phyloP scores from a whole-genome alignment of 768 basidiomycete species.

The Naganishia onofrii region DNA sequence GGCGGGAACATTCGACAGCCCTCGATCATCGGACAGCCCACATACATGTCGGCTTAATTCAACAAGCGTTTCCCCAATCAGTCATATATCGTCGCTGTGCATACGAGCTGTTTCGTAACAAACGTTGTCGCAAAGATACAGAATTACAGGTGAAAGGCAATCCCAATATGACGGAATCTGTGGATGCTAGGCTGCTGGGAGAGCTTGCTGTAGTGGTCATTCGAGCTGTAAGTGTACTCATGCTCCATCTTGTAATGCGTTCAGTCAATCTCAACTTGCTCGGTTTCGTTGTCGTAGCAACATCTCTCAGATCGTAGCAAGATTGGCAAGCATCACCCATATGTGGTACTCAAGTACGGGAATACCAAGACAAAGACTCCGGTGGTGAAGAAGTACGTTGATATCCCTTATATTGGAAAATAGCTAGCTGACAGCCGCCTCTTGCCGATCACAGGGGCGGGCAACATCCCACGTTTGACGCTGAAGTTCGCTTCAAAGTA shows the following conservation, averaged over 20 bases:
- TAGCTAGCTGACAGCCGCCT: not conserved
- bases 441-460: constrained; percentile 61
- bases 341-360: constrained; percentile 65
- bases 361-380: constrained; percentile 67
- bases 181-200: constrained; percentile 28
- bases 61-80: not conserved
- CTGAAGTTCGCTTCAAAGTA: constrained; percentile 78
- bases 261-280: not conserved
- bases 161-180: constrained; percentile 4
- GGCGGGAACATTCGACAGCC: no score
- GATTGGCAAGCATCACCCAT: constrained; percentile 90
- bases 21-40: no score
- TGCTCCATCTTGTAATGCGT: not conserved
- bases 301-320: constrained; percentile 77
- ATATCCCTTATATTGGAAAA: not conserved
- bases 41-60: no score
- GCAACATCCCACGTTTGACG: constrained; percentile 91
- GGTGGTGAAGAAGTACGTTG: constrained; percentile 61
- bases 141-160: not conserved
- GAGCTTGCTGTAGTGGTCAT: constrained; percentile 32
- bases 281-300: constrained; percentile 46
- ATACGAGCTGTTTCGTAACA: not conserved
- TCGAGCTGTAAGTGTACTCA: constrained; percentile 23
- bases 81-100: not conserved
- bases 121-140: not conserved